Evolutionary conservation across 176 grass and related monocot genomes (phyloP).

Genomic region (Phoenix dactylifera): DNA sequence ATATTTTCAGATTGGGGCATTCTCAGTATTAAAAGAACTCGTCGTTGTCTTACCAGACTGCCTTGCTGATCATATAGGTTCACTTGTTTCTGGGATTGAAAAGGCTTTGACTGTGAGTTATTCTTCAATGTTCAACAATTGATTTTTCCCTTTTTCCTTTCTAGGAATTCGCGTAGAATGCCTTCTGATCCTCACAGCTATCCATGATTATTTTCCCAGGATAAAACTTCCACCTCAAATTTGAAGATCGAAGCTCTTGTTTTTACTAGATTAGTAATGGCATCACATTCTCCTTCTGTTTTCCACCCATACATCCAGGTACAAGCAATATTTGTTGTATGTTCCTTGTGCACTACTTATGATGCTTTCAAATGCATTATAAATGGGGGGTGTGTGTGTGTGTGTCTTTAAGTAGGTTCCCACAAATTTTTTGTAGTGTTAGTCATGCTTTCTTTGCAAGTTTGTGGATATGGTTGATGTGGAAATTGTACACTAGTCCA

Average conservation of each 20-base stretch:
- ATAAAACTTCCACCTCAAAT: conserved; percentile 96
- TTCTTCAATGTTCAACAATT: background rate
- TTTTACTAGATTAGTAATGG: conserved; percentile 93
- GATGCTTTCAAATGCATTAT: no score
- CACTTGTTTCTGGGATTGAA: conserved; percentile 94
- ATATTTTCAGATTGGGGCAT: conserved; percentile 67
- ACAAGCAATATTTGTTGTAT: background rate
- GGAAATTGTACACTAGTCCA: no score
- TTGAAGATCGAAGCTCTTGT: conserved; percentile 96
- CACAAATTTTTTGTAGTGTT: no score
- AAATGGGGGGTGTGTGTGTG: no score
- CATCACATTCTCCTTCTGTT: conserved; percentile 85
- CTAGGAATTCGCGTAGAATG: no score
- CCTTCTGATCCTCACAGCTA: no score
- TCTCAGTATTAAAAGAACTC: conserved; percentile 93
- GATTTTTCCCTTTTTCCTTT: no score
- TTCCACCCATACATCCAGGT: conserved; percentile 97
- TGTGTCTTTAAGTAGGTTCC: no score
- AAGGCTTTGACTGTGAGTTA: conserved; percentile 93
- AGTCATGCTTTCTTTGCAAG: no score
- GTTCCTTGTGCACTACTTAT: no score
- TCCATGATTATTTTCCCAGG: conserved; percentile 36
- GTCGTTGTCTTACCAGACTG: conserved; percentile 88
- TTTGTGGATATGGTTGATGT: no score
- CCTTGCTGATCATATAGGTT: conserved; percentile 92